Base-by-base conservation (phyloP, 2,329 filamentous ascomycete genomes). In the Teratosphaeria gauchensis region DNA sequence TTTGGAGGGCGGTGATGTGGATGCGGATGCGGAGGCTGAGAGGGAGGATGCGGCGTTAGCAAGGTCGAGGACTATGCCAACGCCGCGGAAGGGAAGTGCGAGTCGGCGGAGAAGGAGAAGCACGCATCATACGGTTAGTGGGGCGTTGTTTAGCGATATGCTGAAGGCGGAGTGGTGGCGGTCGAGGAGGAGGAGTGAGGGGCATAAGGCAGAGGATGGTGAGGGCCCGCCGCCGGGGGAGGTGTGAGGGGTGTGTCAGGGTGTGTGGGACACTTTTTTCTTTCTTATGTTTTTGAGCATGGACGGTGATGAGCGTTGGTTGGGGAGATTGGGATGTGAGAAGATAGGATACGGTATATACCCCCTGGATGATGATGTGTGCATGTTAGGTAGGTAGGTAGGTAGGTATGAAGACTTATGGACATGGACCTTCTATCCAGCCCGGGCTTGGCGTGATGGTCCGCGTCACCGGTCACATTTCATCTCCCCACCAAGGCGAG, bases 61-160 rank as follows among this genome's bases (percentile, higher is more conserved):
- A 66, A 64, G 7, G 60, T 63, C 61, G 62, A 35, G 65, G 4
- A 56, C 56, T 28, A 32, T 54, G 42, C 32, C 28, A 1, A 38
- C 58, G 24, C 56, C 59, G 33, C 53, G 61, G 24, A 60, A 42
- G 21, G 53, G 33, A 4, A 48, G 42, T 1, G 42, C n/a, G 16
- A 53, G 55, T 28, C 33, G 57, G 12, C 57, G 62, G 55, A 52
- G 68, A 28, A 61, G 64, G 56, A 64, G 62, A 16, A 64, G 62
- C 28, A 63, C 65, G 38, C 14, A 12, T 5, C 62, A 65, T 52
- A 60, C 61, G 7, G 62, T 62, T 28, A 62, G 67, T 7, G 63
- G 65, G n/a, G 69, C 69, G 9, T 56, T 71, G 52, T 71, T 71
- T 56, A 67, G 64, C 31, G 68, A 70, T 56, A 56, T 71, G 59